phyloP scores from a whole-genome alignment of 2,329 filamentous ascomycete genomes.

The Colletotrichum noveboracense region DNA sequence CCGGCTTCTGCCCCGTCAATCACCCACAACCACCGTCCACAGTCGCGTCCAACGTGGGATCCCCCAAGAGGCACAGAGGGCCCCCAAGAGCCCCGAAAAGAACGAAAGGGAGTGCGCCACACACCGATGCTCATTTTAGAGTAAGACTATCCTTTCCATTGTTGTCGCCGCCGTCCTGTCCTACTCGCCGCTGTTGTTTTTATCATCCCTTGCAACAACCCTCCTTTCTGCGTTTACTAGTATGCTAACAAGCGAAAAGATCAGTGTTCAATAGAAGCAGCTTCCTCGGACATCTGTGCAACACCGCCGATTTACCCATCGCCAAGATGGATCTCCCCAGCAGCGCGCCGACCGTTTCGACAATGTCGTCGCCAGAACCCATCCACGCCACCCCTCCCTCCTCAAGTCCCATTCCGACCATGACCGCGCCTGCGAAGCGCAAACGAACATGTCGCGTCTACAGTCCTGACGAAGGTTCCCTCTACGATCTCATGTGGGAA shows the following conservation, averaged over 20 bases:
- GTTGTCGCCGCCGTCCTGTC: not conserved
- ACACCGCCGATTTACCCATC: slow-evolving; percentile 28
- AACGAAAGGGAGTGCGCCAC: slow-evolving; percentile 16
- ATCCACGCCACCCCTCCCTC: slow-evolving; percentile 11
- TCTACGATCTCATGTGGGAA: slow-evolving; percentile 57
- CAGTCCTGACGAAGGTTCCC: slow-evolving; percentile 51
- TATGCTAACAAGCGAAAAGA: slow-evolving; percentile 1
- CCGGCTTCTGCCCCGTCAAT: not conserved
- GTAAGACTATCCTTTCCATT: slow-evolving; percentile 26
- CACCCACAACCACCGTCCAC: not conserved
- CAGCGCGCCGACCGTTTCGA: slow-evolving; percentile 10
- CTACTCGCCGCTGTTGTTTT: not conserved
- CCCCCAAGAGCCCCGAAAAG: not conserved
- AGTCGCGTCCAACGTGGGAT: not conserved
- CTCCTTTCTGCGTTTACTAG: not conserved
- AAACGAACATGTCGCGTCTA: slow-evolving; percentile 35
- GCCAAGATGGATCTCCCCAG: slow-evolving; percentile 12
- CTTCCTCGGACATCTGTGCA: slow-evolving; percentile 33
- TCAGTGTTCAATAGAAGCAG: slow-evolving; percentile 28
- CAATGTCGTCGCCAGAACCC: slow-evolving; percentile 8
- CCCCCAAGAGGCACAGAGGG: not conserved
- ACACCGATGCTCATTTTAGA: slow-evolving; percentile 31
- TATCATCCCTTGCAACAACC: not conserved
- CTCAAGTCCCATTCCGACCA: not conserved
- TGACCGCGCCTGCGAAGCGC: slow-evolving; percentile 20